A percentile compares a stretch with the other conserved stretches of the same genome.
These are phyloP conservation scores for Linum tenue DNA, from an alignment of 345 rosid species.

Conservation along the genomic window DNA sequence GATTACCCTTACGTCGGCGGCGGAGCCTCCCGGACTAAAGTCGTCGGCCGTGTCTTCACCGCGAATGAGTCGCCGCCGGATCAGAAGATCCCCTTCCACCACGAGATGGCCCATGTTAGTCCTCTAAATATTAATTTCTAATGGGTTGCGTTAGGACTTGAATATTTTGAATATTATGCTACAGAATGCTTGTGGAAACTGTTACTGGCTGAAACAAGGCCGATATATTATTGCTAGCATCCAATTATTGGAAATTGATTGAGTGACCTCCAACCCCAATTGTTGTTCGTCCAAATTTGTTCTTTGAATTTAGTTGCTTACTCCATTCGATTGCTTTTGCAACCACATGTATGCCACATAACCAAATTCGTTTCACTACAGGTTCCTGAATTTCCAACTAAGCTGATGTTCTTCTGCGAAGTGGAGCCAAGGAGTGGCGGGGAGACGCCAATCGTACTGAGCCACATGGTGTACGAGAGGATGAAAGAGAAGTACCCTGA, in stretches of 20 bases:
- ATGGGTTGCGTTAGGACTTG: no score
- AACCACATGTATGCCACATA: background rate
- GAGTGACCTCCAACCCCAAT: no score
- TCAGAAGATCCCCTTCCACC: constrained; percentile 84
- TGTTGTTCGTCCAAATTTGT: no score
- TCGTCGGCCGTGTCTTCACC: constrained; percentile 83
- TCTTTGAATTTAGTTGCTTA: no score
- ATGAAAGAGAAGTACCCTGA: constrained; percentile 61
- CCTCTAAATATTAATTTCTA: no score
- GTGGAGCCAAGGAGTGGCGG: constrained; percentile 75
- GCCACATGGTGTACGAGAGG: constrained; percentile 69
- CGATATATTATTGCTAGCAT: no score
- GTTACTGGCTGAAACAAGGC: no score
- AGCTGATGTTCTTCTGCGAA: constrained; percentile 83
- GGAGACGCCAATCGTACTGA: constrained; percentile 82
- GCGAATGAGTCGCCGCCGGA: constrained; percentile 94
- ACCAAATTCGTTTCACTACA: constrained; percentile 12
- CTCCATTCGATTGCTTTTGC: background rate
- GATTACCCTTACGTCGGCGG: constrained; percentile 92
- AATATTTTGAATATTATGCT: no score
- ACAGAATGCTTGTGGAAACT: no score
- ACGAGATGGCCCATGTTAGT: constrained; percentile 88
- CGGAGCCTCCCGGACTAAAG: constrained; percentile 68
- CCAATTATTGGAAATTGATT: background rate
- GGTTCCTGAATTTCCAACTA: constrained; percentile 87